Evolutionary conservation across 2,329 filamentous ascomycete species (phyloP).

Genomic region (Pseudogymnoascus pannorum): DNA sequence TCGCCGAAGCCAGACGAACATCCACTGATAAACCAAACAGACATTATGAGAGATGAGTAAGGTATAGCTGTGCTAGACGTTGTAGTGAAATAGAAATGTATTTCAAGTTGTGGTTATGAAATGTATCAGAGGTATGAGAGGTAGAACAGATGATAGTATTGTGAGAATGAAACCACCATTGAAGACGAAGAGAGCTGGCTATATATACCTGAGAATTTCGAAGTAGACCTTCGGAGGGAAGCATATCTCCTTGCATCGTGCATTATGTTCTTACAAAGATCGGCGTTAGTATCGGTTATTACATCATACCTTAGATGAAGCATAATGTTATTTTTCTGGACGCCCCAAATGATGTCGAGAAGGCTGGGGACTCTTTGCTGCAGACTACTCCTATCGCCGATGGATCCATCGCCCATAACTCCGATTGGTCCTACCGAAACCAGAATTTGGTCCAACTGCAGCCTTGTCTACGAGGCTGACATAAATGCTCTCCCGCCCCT

Average conservation of each 20-base stretch:
- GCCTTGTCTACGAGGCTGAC: neutral
- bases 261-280: neutral
- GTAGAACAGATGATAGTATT: neutral
- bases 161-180: neutral
- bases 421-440: neutral
- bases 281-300: neutral
- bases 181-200: neutral
- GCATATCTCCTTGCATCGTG: neutral
- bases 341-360: neutral
- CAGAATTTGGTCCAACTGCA: neutral
- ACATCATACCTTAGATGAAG: neutral
- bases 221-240: neutral
- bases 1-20: conserved; percentile 41
- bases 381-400: neutral
- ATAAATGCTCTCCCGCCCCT: neutral
- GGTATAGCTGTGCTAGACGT: neutral
- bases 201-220: neutral
- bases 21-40: conserved; percentile 44
- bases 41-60: neutral
- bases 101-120: neutral
- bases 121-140: neutral
- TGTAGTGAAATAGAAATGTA: neutral
- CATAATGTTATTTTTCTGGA: neutral
- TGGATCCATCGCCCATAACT: neutral
- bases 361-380: neutral